phyloP scores from a whole-genome alignment of 148 eudicot species.

The Chenopodium quinoa region DNA sequence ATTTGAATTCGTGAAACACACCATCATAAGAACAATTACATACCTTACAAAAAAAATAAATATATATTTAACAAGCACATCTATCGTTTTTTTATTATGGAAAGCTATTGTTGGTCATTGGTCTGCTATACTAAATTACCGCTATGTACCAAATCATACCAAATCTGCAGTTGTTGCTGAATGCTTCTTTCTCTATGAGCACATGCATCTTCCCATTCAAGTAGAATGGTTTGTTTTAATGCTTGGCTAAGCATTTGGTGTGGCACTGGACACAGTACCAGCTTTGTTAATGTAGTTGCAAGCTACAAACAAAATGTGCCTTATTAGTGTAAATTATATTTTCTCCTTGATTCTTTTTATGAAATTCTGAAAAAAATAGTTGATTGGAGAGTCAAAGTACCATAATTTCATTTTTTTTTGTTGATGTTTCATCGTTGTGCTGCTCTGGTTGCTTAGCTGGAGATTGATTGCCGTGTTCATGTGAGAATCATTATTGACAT shows the following conservation, averaged over 20 bases:
- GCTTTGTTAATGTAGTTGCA: constrained; percentile 46
- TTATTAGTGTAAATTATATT: constrained; percentile 4
- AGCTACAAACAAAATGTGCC: constrained; percentile 34
- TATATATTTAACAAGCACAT: constrained; percentile 6
- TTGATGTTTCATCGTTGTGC: constrained; percentile 34
- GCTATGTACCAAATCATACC: constrained; percentile 25
- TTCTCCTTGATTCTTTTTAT: neutral
- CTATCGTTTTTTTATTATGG: constrained; percentile 4
- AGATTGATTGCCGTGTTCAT: constrained; percentile 41
- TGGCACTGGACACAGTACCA: neutral
- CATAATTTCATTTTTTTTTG: constrained; percentile 34
- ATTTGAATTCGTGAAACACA: constrained; percentile 15
- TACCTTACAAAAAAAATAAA: neutral
- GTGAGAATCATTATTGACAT: constrained; percentile 23
- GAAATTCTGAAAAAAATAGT: neutral
- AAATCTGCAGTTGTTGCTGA: constrained; percentile 15
- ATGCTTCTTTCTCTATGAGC: constrained; percentile 12
- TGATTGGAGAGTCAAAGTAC: constrained; percentile 20
- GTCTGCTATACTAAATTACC: constrained; percentile 16
- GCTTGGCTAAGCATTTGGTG: constrained; percentile 19
- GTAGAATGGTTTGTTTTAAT: neutral
- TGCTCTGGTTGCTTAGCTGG: constrained; percentile 53
- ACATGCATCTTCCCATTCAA: neutral
- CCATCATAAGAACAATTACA: constrained; percentile 12
- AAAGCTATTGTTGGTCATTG: constrained; percentile 10